A percentile compares a stretch with the other conserved stretches of the same genome.
phyloP scores from a whole-genome alignment of 106 monocot genomes.

The Dioscorea zingiberensis region DNA sequence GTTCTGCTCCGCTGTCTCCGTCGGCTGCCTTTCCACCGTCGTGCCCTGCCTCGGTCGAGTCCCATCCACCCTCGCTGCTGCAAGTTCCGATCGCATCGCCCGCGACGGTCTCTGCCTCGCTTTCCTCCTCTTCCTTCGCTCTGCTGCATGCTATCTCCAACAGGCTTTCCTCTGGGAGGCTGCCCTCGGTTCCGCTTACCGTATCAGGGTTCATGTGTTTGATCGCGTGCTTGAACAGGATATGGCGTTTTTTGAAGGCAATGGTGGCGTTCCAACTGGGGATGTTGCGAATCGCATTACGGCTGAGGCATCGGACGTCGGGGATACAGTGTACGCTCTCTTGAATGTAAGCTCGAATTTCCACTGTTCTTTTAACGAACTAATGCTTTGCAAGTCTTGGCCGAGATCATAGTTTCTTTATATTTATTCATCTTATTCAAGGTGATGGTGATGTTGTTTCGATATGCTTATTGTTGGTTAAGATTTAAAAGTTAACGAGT shows the following conservation, averaged over 20 bases:
- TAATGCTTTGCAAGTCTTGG: too few species aligned
- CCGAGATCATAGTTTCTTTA: background rate
- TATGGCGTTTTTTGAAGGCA: constrained; percentile 66
- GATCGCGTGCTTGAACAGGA: constrained; percentile 47
- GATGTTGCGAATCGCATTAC: constrained; percentile 74
- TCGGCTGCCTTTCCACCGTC: constrained; percentile 35
- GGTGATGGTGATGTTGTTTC: too few species aligned
- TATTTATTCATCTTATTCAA: background rate
- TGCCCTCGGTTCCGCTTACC: constrained; percentile 30
- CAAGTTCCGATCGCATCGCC: constrained; percentile 2
- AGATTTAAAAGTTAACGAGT: too few species aligned
- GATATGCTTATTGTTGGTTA: too few species aligned
- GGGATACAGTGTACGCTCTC: constrained; percentile 51
- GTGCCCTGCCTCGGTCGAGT: constrained; percentile 34
- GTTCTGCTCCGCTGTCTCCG: constrained; percentile 42
- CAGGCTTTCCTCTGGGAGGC: constrained; percentile 81
- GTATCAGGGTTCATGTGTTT: constrained; percentile 48
- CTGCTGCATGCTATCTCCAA: constrained; percentile 31
- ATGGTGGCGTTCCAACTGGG: constrained; percentile 29
- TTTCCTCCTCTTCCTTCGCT: constrained; percentile 16
- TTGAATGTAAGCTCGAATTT: constrained; percentile 44
- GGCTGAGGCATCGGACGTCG: constrained; percentile 58
- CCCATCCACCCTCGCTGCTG: constrained; percentile 7
- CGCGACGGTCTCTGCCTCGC: constrained; percentile 26
- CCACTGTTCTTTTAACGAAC: background rate